Evolutionary conservation across 768 basidiomycete genomes (phyloP).

Genomic region (Mycena belliarum): DNA sequence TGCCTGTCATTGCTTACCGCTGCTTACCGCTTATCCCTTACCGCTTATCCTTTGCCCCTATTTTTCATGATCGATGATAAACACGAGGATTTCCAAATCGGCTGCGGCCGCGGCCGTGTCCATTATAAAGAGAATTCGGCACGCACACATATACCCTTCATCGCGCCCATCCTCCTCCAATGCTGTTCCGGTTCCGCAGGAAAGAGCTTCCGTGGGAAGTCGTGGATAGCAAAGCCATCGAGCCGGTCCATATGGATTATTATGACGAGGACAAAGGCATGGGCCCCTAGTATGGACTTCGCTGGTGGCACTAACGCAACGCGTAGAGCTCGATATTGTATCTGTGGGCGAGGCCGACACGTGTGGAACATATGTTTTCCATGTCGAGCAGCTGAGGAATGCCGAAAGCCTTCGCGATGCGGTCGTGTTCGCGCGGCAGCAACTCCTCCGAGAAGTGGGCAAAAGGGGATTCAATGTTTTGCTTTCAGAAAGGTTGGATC

Average conservation of each 20-base stretch:
- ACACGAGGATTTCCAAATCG: constrained; percentile 6
- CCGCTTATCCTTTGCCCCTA: no score
- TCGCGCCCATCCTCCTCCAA: constrained; percentile 3
- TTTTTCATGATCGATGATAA: no score
- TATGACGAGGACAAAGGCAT: constrained; percentile 58
- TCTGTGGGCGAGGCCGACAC: constrained; percentile 54
- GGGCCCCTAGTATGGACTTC: constrained; percentile 16
- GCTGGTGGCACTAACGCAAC: neutral
- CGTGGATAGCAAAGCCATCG: constrained; percentile 62
- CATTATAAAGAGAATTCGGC: no score
- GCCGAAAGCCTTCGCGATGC: constrained; percentile 51
- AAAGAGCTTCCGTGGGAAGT: constrained; percentile 77
- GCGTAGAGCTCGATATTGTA: constrained; percentile 58
- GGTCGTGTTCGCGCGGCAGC: constrained; percentile 63
- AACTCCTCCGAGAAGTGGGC: constrained; percentile 55
- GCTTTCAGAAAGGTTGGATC: constrained; percentile 61
- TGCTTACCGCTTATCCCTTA: no score
- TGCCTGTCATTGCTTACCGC: no score
- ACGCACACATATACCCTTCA: no score
- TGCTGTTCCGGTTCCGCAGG: constrained; percentile 51
- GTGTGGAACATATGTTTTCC: constrained; percentile 63
- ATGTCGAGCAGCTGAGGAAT: constrained; percentile 49
- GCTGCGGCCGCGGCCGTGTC: neutral
- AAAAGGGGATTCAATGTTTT: constrained; percentile 64
- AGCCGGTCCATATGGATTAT: constrained; percentile 66